These are phyloP conservation scores for Alternaria gaisen DNA, from an alignment of 2,329 filamentous ascomycete genomes.

Conservation along the genomic window DNA sequence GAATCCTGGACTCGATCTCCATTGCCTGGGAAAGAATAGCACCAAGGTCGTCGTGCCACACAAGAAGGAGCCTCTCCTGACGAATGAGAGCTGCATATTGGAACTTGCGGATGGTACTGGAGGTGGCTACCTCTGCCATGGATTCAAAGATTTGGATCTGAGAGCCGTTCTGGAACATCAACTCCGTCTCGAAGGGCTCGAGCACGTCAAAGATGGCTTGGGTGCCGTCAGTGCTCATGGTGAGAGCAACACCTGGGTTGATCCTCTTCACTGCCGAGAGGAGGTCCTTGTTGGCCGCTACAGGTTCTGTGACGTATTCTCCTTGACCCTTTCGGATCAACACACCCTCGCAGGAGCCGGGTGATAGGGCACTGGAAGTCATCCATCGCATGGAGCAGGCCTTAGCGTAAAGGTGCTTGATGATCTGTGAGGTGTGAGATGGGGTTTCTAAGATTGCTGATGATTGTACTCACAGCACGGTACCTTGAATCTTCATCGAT, in stretches of 20 bases:
- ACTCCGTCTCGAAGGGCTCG: constrained; percentile 53
- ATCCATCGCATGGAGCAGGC: constrained; percentile 36
- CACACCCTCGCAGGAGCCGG: constrained; percentile 65
- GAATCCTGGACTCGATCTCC: constrained; percentile 76
- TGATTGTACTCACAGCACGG: constrained; percentile 27
- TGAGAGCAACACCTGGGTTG: constrained; percentile 59
- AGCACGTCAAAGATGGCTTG: constrained; percentile 57
- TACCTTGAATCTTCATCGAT: constrained; percentile 38
- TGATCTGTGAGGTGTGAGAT: constrained; percentile 29
- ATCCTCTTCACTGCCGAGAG: constrained; percentile 56
- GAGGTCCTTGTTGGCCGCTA: constrained; percentile 50
- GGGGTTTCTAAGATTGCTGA: neutral
- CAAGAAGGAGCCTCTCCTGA: constrained; percentile 73
- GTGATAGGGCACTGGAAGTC: constrained; percentile 19
- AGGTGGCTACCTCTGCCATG: constrained; percentile 53
- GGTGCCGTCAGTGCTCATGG: constrained; percentile 60
- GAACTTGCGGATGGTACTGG: constrained; percentile 72
- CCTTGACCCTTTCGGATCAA: constrained; percentile 73
- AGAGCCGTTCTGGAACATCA: constrained; percentile 52
- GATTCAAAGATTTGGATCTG: constrained; percentile 60
- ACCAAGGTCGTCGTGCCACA: constrained; percentile 81
- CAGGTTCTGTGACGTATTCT: constrained; percentile 68
- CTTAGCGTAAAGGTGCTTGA: constrained; percentile 40
- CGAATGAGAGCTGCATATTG: constrained; percentile 83
- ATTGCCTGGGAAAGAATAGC: constrained; percentile 74